These are phyloP conservation scores for Chiua virens DNA, from an alignment of 768 basidiomycete species.

Conservation along the genomic window DNA sequence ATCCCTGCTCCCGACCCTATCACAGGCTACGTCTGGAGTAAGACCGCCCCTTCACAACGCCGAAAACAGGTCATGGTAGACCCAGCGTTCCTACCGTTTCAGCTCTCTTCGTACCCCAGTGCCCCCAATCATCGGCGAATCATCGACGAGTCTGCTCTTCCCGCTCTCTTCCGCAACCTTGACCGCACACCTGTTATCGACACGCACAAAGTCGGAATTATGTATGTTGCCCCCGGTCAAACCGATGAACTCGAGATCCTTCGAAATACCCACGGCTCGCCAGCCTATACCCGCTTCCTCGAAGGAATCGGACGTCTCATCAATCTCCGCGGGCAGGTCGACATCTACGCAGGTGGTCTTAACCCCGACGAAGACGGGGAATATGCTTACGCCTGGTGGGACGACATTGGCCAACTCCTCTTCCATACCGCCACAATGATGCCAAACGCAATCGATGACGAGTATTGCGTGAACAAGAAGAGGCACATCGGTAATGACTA, in stretches of 20 bases:
- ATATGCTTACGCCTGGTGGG: conserved; percentile 99
- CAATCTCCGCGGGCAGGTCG: conserved; percentile 83
- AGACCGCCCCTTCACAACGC: conserved; percentile 82
- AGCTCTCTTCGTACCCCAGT: conserved; percentile 75
- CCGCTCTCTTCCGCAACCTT: conserved; percentile 62
- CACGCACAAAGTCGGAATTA: conserved; percentile 93
- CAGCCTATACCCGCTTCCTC: conserved; percentile 91
- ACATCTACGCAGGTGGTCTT: conserved; percentile 90
- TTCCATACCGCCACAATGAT: conserved; percentile 98
- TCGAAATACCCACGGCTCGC: conserved; percentile 88
- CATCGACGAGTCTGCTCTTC: conserved; percentile 54
- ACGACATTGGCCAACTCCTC: conserved; percentile 92
- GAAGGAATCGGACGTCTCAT: conserved; percentile 88
- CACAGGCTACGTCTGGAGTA: conserved; percentile 87
- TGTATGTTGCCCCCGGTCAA: conserved; percentile 95
- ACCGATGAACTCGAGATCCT: conserved; percentile 82
- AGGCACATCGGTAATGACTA: conserved; percentile 96
- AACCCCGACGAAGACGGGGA: conserved; percentile 92
- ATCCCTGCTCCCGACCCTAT: conserved; percentile 63
- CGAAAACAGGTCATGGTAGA: conserved; percentile 84
- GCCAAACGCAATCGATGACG: conserved; percentile 75
- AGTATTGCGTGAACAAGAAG: conserved; percentile 82
- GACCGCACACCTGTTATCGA: conserved; percentile 94
- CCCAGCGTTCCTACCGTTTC: conserved; percentile 82
- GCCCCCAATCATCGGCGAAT: conserved; percentile 40